These are phyloP conservation scores for Sordaria brevicollis DNA, from an alignment of 495 filamentous ascomycete species.

Conservation along the genomic window DNA sequence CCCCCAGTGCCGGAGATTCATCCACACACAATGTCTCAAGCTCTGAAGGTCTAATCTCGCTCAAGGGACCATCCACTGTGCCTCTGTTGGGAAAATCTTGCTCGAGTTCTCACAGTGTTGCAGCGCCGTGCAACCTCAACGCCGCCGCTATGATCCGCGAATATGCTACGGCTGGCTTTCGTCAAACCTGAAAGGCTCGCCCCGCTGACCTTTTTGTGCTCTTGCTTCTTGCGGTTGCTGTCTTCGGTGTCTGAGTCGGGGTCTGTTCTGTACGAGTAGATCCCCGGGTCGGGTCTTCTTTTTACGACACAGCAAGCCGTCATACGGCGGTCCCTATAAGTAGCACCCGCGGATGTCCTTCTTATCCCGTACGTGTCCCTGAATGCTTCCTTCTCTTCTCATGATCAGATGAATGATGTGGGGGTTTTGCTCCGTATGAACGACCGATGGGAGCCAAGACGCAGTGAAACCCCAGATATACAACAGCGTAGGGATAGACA, in stretches of 20 bases:
- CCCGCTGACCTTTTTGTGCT: constrained; percentile 1
- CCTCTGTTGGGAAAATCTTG: constrained; percentile 5
- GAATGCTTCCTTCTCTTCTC: not conserved
- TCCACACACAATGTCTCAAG: constrained; percentile 14
- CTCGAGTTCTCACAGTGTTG: constrained; percentile 18
- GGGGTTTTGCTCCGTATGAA: constrained; percentile 7
- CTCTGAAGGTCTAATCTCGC: constrained; percentile 3
- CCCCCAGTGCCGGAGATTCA: not conserved
- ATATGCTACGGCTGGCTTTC: constrained; percentile 7
- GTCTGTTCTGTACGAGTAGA: constrained; percentile 17
- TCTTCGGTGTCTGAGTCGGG: constrained; percentile 7
- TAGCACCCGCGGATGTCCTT: constrained; percentile 14
- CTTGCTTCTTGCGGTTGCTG: constrained; percentile 4
- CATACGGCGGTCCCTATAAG: constrained; percentile 20
- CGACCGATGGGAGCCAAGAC: not conserved
- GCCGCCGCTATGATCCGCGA: constrained; percentile 15
- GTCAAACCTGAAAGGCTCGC: not conserved
- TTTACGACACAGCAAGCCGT: constrained; percentile 16
- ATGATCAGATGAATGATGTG: constrained; percentile 3
- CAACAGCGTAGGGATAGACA: not conserved
- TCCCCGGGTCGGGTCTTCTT: constrained; percentile 1
- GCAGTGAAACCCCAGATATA: not conserved
- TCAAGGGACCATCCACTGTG: constrained; percentile 2
- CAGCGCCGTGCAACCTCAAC: constrained; percentile 26
- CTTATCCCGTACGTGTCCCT: constrained; percentile 5